Conservation (phyloP, 202 grass and related monocot species). For the Hordeum pubiflorum region DNA sequence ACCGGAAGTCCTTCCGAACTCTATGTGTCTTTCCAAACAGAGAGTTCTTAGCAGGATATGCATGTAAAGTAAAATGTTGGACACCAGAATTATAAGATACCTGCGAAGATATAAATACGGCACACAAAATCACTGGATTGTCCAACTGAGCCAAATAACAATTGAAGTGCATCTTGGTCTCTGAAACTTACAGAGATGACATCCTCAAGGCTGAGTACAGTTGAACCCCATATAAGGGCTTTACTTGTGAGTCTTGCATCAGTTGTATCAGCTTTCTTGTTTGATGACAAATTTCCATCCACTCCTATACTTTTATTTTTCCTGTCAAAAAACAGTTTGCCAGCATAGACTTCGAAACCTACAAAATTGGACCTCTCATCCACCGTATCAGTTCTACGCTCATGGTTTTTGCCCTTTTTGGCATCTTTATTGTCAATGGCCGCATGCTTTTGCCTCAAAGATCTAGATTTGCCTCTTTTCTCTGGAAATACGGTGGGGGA, state of each 20-base stretch:
- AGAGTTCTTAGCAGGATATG: slow-evolving; percentile 67
- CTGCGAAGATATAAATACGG: slow-evolving; percentile 38
- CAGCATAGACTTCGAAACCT: slow-evolving; percentile 78
- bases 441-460: slow-evolving; percentile 43
- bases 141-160: slow-evolving; percentile 7
- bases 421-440: slow-evolving; percentile 29
- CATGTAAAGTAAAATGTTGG: slow-evolving; percentile 73
- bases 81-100: slow-evolving; percentile 66
- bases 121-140: slow-evolving; percentile 15
- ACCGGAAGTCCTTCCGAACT: slow-evolving; percentile 68
- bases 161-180: not conserved
- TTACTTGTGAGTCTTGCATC: slow-evolving; percentile 88
- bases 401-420: slow-evolving; percentile 46
- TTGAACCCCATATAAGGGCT: slow-evolving; percentile 69
- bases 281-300: slow-evolving; percentile 37
- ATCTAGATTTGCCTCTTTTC: slow-evolving; percentile 65
- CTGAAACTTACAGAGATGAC: slow-evolving; percentile 77
- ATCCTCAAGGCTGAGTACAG: slow-evolving; percentile 67
- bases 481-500: slow-evolving; percentile 72
- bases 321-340: slow-evolving; percentile 67
- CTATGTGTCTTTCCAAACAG: slow-evolving; percentile 58
- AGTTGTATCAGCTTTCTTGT: slow-evolving; percentile 42
- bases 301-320: slow-evolving; percentile 46
- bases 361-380: slow-evolving; percentile 91
- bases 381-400: slow-evolving; percentile 51